Conservation (phyloP, 2,329 filamentous ascomycete genomes). For the Chrysoporthe puriensis region DNA sequence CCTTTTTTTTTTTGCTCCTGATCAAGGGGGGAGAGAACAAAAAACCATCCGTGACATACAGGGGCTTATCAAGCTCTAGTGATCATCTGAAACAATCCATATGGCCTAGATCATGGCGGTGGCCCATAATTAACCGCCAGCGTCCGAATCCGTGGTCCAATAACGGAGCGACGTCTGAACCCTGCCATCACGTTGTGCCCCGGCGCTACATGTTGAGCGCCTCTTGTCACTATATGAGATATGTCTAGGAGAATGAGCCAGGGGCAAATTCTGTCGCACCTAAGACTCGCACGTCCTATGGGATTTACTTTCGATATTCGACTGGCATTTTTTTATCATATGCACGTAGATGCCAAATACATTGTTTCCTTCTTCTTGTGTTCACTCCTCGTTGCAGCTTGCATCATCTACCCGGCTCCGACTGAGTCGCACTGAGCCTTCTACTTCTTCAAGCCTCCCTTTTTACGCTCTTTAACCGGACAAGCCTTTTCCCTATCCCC, state of each 20-base stretch:
- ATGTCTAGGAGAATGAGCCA: background rate
- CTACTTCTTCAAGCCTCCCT: background rate
- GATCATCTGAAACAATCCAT: conserved; percentile 1
- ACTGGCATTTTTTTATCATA: background rate
- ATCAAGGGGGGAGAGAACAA: background rate
- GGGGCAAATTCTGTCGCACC: background rate
- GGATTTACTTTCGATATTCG: background rate
- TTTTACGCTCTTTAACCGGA: background rate
- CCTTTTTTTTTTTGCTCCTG: background rate
- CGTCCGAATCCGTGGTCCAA: background rate
- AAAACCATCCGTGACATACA: no score
- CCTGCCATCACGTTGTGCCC: background rate
- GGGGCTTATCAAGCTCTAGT: background rate
- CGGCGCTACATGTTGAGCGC: background rate
- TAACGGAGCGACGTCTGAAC: background rate
- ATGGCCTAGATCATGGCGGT: background rate
- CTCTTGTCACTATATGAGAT: background rate
- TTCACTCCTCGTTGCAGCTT: background rate
- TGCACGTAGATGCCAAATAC: background rate
- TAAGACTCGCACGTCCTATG: background rate
- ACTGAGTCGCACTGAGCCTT: background rate
- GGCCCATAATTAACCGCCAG: conserved; percentile 3
- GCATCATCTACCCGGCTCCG: background rate
- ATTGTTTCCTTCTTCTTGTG: background rate
- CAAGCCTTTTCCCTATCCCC: background rate